Conservation (phyloP, 371 early-diverging fungal species). For the Nematocida sp. region DNA sequence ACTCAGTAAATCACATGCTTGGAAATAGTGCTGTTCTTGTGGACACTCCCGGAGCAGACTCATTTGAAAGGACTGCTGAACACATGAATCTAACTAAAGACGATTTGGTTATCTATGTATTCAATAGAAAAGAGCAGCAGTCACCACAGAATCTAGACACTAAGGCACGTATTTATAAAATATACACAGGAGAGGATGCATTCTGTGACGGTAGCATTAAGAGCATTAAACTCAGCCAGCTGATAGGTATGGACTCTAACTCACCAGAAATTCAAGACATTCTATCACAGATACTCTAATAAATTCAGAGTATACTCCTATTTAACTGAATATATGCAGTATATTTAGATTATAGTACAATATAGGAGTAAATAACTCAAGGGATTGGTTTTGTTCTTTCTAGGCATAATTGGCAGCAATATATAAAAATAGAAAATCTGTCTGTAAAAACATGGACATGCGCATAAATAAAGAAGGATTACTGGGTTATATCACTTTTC, state of each 20-base stretch:
- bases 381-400: too few species aligned
- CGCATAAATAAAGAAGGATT: too few species aligned
- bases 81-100: neutral
- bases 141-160: neutral
- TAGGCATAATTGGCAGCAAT: too few species aligned
- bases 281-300: neutral
- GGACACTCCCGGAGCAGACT: conserved; percentile 32
- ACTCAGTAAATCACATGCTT: neutral
- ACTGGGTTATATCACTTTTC: too few species aligned
- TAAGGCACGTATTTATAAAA: neutral
- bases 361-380: too few species aligned
- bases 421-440: too few species aligned
- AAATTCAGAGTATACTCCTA: neutral
- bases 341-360: too few species aligned
- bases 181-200: conserved; percentile 42
- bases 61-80: neutral
- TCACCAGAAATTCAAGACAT: neutral
- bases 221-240: neutral
- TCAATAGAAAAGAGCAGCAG: neutral
- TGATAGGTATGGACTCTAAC: neutral
- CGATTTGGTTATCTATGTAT: conserved; percentile 33
- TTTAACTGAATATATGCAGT: too few species aligned
- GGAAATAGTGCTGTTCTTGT: neutral
- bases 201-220: neutral
- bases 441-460: too few species aligned